Base-by-base conservation (phyloP, 2,329 filamentous ascomycete genomes). In the Annulohypoxylon truncatum region DNA sequence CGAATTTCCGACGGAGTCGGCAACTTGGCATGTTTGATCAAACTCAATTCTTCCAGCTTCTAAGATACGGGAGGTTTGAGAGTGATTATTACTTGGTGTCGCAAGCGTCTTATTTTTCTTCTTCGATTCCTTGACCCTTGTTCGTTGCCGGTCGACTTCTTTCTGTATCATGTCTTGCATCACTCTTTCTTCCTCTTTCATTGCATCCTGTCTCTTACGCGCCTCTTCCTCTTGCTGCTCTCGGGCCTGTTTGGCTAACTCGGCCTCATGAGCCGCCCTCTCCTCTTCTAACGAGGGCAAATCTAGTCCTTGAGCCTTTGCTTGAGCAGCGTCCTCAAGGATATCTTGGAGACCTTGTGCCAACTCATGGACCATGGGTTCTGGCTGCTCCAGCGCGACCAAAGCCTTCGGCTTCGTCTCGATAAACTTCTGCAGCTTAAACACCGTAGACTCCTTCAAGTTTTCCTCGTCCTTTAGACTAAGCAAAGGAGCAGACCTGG, bases 271-370 rank as follows among this genome's bases (percentile, higher is more conserved):
- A 12, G 89, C 89, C 26, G 92, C 93, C 38, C 94, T 88, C 78
- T 98, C 94, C 73, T 96, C 93, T 74, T 97, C 93, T 5, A 98
- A 83, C 29, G 93, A 97, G 1, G 93, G 94, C 13, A 97, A 82
- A 66, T 93, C 87, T 59, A 89, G 87, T 29, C 93, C 92, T 59
- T 90, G 87, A 50, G 91, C 90, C 71, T 92, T 92, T 26, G 90
- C 89, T 70, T 90, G 85, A 1, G 93, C 92, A n/a, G 93, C 93
- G 77, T 96, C 92, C 78, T 97, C 93, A 3, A 98, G 84, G 8
- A 95, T 89, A 48, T 90, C 89, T 7, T 93, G 89, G 51, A 92
- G 87, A 2, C 87, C 88, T 67, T 88, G 86, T 8, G 94, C 82
- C 29, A 96, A 84, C 59, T 88, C 84, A 74, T 90, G 84, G 38